Percentiles rank a stretch among this genome's conserved stretches.
Evolutionary conservation across 768 basidiomycete species (phyloP).

Genomic region (Psilocybe azurescens): DNA sequence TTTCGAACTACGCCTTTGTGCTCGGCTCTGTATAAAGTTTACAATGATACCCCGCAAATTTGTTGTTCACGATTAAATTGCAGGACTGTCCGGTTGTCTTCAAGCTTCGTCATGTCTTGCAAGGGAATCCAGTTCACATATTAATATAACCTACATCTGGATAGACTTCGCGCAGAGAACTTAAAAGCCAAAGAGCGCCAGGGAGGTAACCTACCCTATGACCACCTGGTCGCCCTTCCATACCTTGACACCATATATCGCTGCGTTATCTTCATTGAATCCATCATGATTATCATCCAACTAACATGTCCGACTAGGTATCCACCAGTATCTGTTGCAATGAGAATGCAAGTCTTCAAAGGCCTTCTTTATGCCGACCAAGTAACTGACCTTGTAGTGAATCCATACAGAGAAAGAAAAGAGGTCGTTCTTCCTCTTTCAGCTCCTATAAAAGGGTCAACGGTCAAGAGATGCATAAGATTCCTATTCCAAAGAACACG

Average conservation of each 20-base stretch:
- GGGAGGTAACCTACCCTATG: conserved; percentile 36
- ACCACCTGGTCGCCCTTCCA: conserved; percentile 39
- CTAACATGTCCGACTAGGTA: conserved; percentile 8
- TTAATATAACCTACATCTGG: conserved; percentile 40
- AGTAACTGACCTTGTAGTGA: too few species aligned
- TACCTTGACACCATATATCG: conserved; percentile 45
- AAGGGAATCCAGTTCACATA: conserved; percentile 21
- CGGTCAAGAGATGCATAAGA: conserved; percentile 29
- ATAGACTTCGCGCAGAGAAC: conserved; percentile 40
- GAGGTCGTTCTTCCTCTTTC: conserved; percentile 27
- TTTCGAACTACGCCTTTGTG: too few species aligned
- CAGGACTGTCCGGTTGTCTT: too few species aligned
- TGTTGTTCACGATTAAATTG: too few species aligned
- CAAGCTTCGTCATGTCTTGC: too few species aligned
- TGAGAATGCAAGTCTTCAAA: conserved; percentile 19
- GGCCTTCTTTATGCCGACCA: not conserved
- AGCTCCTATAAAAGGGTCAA: not conserved
- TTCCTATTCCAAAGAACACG: conserved; percentile 43
- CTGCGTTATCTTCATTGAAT: not conserved
- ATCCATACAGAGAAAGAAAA: conserved; percentile 8
- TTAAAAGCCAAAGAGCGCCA: conserved; percentile 28
- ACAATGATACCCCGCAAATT: too few species aligned
- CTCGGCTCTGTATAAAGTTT: too few species aligned
- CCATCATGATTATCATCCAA: not conserved
- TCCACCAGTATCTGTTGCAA: conserved; percentile 33